Evolutionary conservation across 1,284 basidiomycete species (phyloP).

Genomic region (Apiotrichum laibachii): DNA sequence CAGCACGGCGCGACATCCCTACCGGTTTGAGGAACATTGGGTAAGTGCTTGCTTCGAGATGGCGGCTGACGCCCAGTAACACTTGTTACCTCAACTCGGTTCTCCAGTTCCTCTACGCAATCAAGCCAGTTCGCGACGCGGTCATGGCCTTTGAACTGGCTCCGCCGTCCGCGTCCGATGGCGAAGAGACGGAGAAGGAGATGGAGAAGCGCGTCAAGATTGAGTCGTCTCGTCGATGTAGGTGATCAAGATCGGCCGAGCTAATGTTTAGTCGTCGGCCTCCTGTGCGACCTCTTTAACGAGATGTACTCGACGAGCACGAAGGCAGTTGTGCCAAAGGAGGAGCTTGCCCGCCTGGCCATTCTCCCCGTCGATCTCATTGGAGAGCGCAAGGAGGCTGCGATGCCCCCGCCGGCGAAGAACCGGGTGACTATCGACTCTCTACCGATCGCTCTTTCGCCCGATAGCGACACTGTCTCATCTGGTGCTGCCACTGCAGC

Average conservation of each 20-base stretch:
- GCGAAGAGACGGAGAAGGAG: conserved; percentile 4
- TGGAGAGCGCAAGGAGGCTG: conserved; percentile 11
- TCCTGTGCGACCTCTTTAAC: conserved; percentile 41
- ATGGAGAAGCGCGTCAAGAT: conserved; percentile 19
- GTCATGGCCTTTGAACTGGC: conserved; percentile 35
- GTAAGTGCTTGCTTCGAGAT: neutral
- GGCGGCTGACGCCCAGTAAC: conserved; percentile 20
- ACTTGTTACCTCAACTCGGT: conserved; percentile 51
- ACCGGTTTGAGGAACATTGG: conserved; percentile 51
- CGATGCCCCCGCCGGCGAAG: conserved; percentile 4
- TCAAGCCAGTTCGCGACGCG: conserved; percentile 47
- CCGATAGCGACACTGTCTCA: conserved; percentile 29
- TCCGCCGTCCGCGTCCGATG: neutral
- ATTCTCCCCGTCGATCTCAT: conserved; percentile 28
- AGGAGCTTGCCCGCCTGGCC: conserved; percentile 50
- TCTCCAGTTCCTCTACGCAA: conserved; percentile 48
- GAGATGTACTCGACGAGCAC: conserved; percentile 43
- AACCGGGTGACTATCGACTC: conserved; percentile 15
- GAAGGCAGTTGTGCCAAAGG: conserved; percentile 42
- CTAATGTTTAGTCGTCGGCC: conserved; percentile 37
- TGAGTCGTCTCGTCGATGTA: conserved; percentile 36
- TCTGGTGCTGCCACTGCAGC: conserved; percentile 31
- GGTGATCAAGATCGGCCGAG: conserved; percentile 5
- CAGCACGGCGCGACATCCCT: conserved; percentile 42
- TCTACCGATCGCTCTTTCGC: conserved; percentile 12